Evolutionary conservation across 176 grass and related monocot genomes (phyloP).

Genomic region (Avena sativa): DNA sequence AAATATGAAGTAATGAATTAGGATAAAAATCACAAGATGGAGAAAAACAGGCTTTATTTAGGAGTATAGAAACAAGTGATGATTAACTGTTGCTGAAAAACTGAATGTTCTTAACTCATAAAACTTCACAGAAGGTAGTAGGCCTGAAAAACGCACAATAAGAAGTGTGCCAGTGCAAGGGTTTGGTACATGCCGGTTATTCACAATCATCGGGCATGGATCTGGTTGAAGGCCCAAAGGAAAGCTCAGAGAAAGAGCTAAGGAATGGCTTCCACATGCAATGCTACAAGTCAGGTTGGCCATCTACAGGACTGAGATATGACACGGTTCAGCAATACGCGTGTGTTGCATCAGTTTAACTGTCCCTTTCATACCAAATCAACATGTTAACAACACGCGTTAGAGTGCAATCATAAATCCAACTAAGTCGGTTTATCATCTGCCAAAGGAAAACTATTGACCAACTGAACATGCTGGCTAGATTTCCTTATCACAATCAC

Average conservation of each 20-base stretch:
- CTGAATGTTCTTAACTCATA: not conserved
- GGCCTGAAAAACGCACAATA: not conserved
- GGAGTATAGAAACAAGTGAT: not conserved
- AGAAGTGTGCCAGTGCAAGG: not conserved
- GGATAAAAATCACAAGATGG: not conserved
- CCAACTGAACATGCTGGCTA: not conserved
- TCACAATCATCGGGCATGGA: not conserved
- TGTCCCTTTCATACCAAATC: not conserved
- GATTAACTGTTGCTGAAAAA: too few relatives aligned
- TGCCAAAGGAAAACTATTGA: constrained; percentile 11
- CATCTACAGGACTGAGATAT: not conserved
- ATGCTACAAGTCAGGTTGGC: not conserved
- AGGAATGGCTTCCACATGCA: constrained; percentile 2
- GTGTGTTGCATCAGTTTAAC: not conserved
- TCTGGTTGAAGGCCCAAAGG: not conserved
- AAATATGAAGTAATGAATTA: not conserved
- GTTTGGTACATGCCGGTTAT: not conserved
- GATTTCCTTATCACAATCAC: not conserved
- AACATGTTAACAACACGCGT: not conserved
- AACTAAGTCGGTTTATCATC: not conserved
- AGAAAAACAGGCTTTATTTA: not conserved
- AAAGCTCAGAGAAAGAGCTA: constrained; percentile 1
- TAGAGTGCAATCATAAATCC: not conserved
- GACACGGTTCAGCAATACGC: not conserved
- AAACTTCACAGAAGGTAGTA: not conserved